A percentile compares a stretch with the other conserved stretches of the same genome.
These are phyloP conservation scores for Hanseniaspora opuntiae DNA, from an alignment of 805 yeast genomes.

Conservation along the genomic window DNA sequence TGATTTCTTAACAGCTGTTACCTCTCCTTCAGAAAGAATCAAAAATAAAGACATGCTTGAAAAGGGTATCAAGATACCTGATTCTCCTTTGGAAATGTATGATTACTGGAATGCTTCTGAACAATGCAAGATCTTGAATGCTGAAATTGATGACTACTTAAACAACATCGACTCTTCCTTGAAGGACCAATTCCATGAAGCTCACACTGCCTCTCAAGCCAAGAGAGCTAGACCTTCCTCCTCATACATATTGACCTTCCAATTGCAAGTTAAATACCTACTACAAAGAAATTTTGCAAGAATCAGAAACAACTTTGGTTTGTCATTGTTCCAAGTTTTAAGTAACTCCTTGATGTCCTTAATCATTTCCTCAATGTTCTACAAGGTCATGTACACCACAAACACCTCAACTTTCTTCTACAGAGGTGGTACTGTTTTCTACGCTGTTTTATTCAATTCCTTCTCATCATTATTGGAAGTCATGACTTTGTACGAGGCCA, in stretches of 20 bases:
- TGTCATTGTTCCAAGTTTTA: constrained; percentile 30
- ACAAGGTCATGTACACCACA: constrained; percentile 29
- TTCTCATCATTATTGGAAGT: constrained; percentile 49
- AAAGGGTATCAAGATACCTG: constrained; percentile 43
- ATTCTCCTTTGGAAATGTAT: constrained; percentile 49
- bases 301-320: constrained; percentile 37
- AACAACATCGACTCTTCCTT: constrained; percentile 18
- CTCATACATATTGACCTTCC: constrained; percentile 41
- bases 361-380: constrained; percentile 44
- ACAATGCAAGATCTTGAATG: constrained; percentile 29
- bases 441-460: constrained; percentile 50
- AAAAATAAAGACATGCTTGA: constrained; percentile 24
- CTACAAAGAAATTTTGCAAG: constrained; percentile 36
- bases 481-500: constrained; percentile 39
- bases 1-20: constrained; percentile 55
- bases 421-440: constrained; percentile 55
- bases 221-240: constrained; percentile 34
- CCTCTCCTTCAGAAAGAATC: constrained; percentile 53
- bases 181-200: constrained; percentile 21
- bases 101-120: constrained; percentile 42
- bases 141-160: constrained; percentile 34
- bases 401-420: constrained; percentile 37
- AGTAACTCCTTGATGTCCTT: constrained; percentile 43
- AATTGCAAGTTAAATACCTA: constrained; percentile 38
- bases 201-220: constrained; percentile 43